Percentiles rank a stretch among this genome's conserved stretches.
phyloP scores from a whole-genome alignment of 2,329 filamentous ascomycete genomes.

The Colletotrichum coccodes region DNA sequence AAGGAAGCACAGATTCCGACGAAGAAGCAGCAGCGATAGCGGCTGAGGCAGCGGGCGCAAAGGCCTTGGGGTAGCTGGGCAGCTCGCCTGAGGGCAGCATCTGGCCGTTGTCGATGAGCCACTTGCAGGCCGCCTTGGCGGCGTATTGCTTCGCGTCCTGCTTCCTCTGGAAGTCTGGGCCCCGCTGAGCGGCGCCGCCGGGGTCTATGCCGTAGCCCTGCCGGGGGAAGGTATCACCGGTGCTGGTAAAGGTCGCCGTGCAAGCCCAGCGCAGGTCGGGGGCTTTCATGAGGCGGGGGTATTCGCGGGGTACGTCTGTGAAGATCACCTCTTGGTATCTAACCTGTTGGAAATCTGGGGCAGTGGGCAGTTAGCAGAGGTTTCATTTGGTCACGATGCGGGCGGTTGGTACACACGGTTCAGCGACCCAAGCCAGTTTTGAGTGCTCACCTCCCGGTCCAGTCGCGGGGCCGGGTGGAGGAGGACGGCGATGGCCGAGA shows the following conservation, averaged over 20 bases:
- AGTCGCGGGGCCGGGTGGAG: conserved; percentile 37
- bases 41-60: background rate
- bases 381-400: background rate
- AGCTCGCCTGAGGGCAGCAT: conserved; percentile 40
- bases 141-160: conserved; percentile 63
- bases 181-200: background rate
- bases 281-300: conserved; percentile 20
- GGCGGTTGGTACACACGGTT: conserved; percentile 41
- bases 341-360: conserved; percentile 25
- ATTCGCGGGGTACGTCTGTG: conserved; percentile 20
- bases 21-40: background rate
- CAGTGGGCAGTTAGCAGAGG: background rate
- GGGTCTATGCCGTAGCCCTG: conserved; percentile 40
- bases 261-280: conserved; percentile 29
- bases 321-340: conserved; percentile 13
- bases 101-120: conserved; percentile 44
- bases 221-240: conserved; percentile 20
- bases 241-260: conserved; percentile 15
- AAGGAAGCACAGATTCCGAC: background rate
- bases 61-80: conserved; percentile 33
- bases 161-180: conserved; percentile 26
- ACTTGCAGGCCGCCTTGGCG: conserved; percentile 57
- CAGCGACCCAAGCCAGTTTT: conserved; percentile 53
- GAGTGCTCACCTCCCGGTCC: conserved; percentile 39
- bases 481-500: conserved; percentile 52